Evolutionary conservation across 768 basidiomycete species (phyloP).

Genomic region (Mycena floridula): DNA sequence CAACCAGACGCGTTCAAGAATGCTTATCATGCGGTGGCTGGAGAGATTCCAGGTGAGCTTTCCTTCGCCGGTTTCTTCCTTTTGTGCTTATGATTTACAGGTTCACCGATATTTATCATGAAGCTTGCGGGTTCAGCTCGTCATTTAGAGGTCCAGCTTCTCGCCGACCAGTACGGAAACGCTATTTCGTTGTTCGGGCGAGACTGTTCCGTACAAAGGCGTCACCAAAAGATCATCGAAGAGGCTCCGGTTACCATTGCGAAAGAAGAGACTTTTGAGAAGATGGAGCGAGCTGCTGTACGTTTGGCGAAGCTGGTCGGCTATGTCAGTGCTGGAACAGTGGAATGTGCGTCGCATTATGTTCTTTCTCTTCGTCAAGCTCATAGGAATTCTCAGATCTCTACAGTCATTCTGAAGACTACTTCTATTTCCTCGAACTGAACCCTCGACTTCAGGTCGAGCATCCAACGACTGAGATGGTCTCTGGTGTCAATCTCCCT

Average conservation of each 20-base stretch:
- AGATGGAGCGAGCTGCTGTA: conserved; percentile 99
- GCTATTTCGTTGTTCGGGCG: conserved; percentile 99
- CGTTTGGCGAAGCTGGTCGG: conserved; percentile 98
- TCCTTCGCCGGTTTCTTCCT: conserved; percentile 6
- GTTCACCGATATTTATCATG: conserved; percentile 99
- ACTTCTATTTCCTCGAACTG: conserved; percentile 96
- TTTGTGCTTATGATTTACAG: conserved; percentile 31
- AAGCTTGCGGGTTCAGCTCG: conserved; percentile 97
- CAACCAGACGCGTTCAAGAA: conserved; percentile 85
- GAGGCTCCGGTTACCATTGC: conserved; percentile 99
- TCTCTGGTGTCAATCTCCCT: conserved; percentile 96
- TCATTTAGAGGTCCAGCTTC: conserved; percentile 95
- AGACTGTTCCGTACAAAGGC: conserved; percentile 98
- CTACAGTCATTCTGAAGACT: conserved; percentile 89
- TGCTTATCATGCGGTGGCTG: conserved; percentile 86
- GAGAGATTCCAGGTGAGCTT: conserved; percentile 88
- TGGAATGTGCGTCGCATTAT: conserved; percentile 67
- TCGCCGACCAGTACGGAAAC: conserved; percentile 99
- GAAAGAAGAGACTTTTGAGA: conserved; percentile 81
- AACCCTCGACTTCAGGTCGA: conserved; percentile 99
- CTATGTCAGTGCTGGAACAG: conserved; percentile 97
- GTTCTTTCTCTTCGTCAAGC: conserved; percentile 3
- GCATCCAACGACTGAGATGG: conserved; percentile 99
- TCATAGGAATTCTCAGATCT: conserved; percentile 52
- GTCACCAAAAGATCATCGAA: conserved; percentile 99